Base-by-base conservation (phyloP, 441 rosid species). In the Hura crepitans region DNA sequence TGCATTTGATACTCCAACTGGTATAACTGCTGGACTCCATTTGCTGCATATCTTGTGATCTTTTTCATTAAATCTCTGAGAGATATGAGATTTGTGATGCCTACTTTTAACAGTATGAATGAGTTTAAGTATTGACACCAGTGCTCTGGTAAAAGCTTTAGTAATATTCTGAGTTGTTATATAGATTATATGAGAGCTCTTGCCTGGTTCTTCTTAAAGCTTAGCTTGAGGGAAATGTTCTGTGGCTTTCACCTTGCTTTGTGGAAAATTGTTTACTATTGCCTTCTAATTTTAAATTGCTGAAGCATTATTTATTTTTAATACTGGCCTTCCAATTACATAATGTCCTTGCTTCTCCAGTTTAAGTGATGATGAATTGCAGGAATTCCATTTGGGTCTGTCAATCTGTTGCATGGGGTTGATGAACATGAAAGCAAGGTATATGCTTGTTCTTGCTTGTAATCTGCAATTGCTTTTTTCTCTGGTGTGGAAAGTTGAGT, bases 351-450 rank as follows among this genome's bases (percentile, higher is more conserved):
- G 53, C 45, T 56, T 73, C 70, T 71, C 65, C 42, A 31, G 66
- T 60, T 55, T 61, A 70, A 72, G 63, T 72, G 71, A 56, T 74
- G 46, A 62, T 46, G 50, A 55, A 20, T 76, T 85, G 79, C 84
- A 95, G 98, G 99, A 81, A 92, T 95, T 74, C 99, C 97, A 68
- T 95, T 81, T 78, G 98, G 99, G 75, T 95, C 98, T 58, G 98
- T 92, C 66, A 95, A 95, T 85, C 81, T 95, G 58, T 68, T 85
- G 88, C 76, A 88, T 47, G 99, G 99, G 70, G 98, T 95, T 79
- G 97, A 95, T 82, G 92, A 87, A 79, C 85, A 92, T 78, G 99
- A 95, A 88, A 95, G 97, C 89, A 95, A 89, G 98, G 99, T 81
- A 84, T 79, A 62, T 18, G 71, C 61, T 72, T 70, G 66, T 56